These are phyloP conservation scores for Puccinia polysora DNA, from an alignment of 1,284 basidiomycete species.

Conservation along the genomic window DNA sequence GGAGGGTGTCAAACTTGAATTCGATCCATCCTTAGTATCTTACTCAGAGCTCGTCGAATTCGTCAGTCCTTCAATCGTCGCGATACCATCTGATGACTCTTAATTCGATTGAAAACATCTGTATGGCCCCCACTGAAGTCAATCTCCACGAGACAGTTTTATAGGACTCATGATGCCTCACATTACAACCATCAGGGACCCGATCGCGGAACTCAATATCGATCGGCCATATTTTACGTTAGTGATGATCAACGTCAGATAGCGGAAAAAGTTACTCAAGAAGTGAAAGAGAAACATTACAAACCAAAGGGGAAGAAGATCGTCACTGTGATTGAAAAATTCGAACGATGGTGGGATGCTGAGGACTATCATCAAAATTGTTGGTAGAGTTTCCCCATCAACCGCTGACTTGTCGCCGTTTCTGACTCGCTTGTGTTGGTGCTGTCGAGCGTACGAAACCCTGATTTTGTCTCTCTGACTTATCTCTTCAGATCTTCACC, in stretches of 20 bases:
- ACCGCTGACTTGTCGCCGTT: not conserved
- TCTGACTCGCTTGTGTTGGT: no score
- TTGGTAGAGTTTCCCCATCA: not conserved
- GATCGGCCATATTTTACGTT: slow-evolving; percentile 83
- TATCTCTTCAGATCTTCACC: slow-evolving; percentile 24
- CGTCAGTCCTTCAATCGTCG: slow-evolving; percentile 7
- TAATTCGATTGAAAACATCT: not conserved
- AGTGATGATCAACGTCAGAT: slow-evolving; percentile 68
- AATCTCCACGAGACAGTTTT: slow-evolving; percentile 18
- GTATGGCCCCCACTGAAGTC: no score
- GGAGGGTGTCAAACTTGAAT: slow-evolving; percentile 79
- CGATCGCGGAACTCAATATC: slow-evolving; percentile 63
- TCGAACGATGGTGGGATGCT: slow-evolving; percentile 71
- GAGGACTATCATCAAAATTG: slow-evolving; percentile 65
- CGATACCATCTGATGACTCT: not conserved
- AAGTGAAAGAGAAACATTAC: slow-evolving; percentile 75
- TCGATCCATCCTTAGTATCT: slow-evolving; percentile 60
- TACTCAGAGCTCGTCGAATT: slow-evolving; percentile 39
- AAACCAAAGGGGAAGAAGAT: slow-evolving; percentile 67
- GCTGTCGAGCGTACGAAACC: no score
- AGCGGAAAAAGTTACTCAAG: slow-evolving; percentile 73
- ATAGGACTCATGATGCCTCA: slow-evolving; percentile 86
- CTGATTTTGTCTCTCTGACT: not conserved
- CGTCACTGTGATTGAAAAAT: slow-evolving; percentile 67
- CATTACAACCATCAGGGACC: slow-evolving; percentile 55